Percentiles rank a stretch among this genome's conserved stretches.
Evolutionary conservation across 345 rosid species (phyloP).

Genomic region (Gossypium sturtianum): DNA sequence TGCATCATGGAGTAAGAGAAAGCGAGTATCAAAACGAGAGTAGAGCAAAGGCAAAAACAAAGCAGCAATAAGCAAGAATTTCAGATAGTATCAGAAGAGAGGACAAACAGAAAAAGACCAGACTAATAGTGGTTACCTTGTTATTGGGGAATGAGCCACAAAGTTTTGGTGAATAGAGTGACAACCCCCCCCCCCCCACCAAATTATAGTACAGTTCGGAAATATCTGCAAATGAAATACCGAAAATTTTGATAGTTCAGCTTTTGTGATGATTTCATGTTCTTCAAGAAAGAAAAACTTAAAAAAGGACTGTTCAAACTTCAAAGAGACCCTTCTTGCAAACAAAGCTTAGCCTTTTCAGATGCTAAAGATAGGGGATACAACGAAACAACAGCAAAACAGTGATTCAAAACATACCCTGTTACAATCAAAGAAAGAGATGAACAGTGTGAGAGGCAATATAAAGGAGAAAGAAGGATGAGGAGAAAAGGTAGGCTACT

Average conservation of each 20-base stretch:
- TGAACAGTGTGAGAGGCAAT: constrained; percentile 14
- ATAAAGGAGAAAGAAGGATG: constrained; percentile 10
- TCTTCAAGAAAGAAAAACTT: constrained; percentile 1
- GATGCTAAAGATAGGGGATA: constrained; percentile 11
- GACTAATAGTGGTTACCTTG: constrained; percentile 59
- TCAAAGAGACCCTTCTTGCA: constrained; percentile 18
- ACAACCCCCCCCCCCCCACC: not conserved
- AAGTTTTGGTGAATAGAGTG: constrained; percentile 12
- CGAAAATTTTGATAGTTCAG: constrained; percentile 40
- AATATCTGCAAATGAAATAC: constrained; percentile 36
- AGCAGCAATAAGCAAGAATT: constrained; percentile 2
- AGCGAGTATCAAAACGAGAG: constrained; percentile 10
- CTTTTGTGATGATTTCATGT: constrained; percentile 33
- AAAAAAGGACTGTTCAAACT: constrained; percentile 40
- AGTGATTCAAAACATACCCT: constrained; percentile 6
- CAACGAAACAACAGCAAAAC: constrained; percentile 4
- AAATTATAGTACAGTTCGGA: constrained; percentile 11
- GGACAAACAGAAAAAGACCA: constrained; percentile 59
- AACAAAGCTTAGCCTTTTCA: constrained; percentile 22
- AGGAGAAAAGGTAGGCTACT: constrained; percentile 3
- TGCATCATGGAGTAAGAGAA: constrained; percentile 40
- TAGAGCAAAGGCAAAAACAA: not conserved
- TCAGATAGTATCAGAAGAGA: constrained; percentile 26
- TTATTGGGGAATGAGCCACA: constrained; percentile 52
- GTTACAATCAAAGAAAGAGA: constrained; percentile 4